Evolutionary conservation across 176 grass and related monocot species (phyloP), one percentile per base, ranked within the genome.

Genomic region (Carex pumila): DNA sequence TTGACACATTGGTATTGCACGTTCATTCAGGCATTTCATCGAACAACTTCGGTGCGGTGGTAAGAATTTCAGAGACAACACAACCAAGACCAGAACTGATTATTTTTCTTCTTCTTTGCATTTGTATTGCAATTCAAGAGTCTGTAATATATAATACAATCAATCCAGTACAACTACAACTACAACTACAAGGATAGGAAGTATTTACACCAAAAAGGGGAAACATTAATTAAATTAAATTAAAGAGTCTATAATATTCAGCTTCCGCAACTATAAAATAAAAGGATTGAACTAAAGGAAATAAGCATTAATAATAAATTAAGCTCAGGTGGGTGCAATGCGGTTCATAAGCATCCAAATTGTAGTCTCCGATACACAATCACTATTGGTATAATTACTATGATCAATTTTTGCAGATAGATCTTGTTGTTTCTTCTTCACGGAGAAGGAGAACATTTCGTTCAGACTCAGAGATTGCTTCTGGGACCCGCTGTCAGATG

Each of bases 331-430:
- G 12, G 41, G 61, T 0, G 85, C 79, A 58, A 87, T 61, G 13
- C 85, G 85, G n/a, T 87, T 71, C 79, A 87, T 87, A 32, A 87
- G 85, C 85, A 87, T 71, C 79, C 79, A 87, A 49, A 87, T 47
- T 9, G 79, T 54, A 37, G 41, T 8, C 79, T 87, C 85, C 22
- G 85, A 87, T 43, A 83, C 83, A 60, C 17, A 57, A n/a, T 80
- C 29, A 1, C 37, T 25, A 12, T 34, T 45, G 1, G 55, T 25
- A 12, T n/a, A n/a, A n/a, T 37, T 60, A 67, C 57, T 67, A 37
- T 75, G 6, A 31, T 18, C 49, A 22, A 7, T 31, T 45, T 50
- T n/a, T 13, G 1, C 21, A 11, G 76, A 80, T 31, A 67, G 39
- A 41, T 58, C 4, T 58, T 65, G 21, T 58, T 65, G 21, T 49